Conservation (phyloP, 2,329 filamentous ascomycete genomes). For the Aspergillus sp. region DNA sequence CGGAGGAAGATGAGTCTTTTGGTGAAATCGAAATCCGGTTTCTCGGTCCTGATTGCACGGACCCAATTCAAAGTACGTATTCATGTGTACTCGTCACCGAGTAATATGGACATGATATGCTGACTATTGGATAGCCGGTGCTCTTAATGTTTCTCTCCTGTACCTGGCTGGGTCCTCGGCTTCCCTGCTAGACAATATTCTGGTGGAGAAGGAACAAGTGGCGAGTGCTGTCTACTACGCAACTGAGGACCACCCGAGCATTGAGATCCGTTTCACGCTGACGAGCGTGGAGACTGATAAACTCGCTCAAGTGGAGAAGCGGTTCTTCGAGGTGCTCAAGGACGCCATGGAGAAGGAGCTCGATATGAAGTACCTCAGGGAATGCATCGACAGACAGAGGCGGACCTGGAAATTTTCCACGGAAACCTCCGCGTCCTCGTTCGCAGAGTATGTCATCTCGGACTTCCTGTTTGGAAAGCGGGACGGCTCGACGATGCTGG, state of each 20-base stretch:
- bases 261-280: conserved; percentile 80
- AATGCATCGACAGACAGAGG: conserved; percentile 79
- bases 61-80: conserved; percentile 56
- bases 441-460: conserved; percentile 80
- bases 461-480: conserved; percentile 88
- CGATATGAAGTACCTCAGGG: conserved; percentile 85
- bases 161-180: conserved; percentile 94
- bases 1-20: conserved; percentile 91
- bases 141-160: conserved; percentile 73
- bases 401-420: conserved; percentile 80
- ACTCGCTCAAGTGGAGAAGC: conserved; percentile 76
- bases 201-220: conserved; percentile 91
- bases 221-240: conserved; percentile 80
- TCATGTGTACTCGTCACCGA: neutral
- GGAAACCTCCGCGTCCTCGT: conserved; percentile 77
- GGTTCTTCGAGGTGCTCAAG: conserved; percentile 78
- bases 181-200: conserved; percentile 81
- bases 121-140: conserved; percentile 50
- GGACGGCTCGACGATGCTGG: conserved; percentile 71
- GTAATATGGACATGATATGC: conserved; percentile 2
- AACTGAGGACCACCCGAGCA: conserved; percentile 75
- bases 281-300: conserved; percentile 85
- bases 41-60: conserved; percentile 78
- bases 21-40: conserved; percentile 85
- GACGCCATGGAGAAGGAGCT: conserved; percentile 74